phyloP scores from a whole-genome alignment of 306 rosid genomes.

The Trifolium dubium region DNA sequence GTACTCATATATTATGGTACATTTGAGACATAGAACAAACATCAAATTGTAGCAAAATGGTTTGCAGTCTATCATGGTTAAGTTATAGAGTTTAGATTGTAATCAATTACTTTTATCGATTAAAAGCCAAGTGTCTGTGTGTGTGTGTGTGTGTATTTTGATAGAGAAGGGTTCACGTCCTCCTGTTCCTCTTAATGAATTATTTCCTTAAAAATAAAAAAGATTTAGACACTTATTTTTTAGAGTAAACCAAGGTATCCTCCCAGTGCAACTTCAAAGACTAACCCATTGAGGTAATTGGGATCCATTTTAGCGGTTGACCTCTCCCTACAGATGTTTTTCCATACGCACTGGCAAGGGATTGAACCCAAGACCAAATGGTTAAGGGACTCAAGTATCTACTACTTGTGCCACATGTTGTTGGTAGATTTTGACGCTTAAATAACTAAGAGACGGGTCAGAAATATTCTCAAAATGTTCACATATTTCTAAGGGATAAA shows the following conservation, averaged over 20 bases:
- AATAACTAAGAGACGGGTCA: conserved; percentile 26
- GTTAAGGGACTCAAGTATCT: no score
- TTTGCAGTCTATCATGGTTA: conserved; percentile 18
- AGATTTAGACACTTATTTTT: background rate
- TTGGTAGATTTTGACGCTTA: no score
- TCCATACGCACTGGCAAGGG: no score
- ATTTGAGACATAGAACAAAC: conserved; percentile 17
- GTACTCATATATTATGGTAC: conserved; percentile 1
- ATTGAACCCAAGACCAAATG: no score
- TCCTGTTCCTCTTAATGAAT: conserved; percentile 19
- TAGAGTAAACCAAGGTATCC: no score
- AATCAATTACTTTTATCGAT: conserved; percentile 1
- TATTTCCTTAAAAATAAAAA: background rate
- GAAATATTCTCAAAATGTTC: conserved; percentile 2
- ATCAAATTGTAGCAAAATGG: conserved; percentile 13
- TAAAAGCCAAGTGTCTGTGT: background rate
- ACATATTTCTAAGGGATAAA: conserved; percentile 11
- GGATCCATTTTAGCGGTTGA: no score
- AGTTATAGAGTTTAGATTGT: conserved; percentile 13
- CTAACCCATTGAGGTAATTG: no score
- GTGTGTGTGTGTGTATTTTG: background rate
- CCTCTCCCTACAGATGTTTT: no score
- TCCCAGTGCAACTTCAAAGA: no score
- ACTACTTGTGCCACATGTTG: no score
- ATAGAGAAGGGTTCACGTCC: conserved; percentile 9